A percentile compares a stretch with the other conserved stretches of the same genome.
Conservation (phyloP, 441 rosid species). For the Erysimum cheiri region DNA sequence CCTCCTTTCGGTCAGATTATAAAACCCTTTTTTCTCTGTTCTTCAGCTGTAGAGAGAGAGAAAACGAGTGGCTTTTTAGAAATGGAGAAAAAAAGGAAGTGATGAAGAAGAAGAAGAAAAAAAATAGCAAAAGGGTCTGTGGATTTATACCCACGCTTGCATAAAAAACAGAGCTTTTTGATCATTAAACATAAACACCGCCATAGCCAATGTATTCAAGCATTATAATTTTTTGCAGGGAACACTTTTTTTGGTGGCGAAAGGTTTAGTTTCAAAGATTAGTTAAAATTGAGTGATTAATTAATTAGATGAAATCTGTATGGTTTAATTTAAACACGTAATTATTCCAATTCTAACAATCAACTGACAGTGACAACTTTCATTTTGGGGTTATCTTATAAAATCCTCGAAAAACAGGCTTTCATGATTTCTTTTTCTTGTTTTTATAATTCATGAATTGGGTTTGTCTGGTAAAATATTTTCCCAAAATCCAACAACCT, state of each 20-base stretch:
- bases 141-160: conserved; percentile 99
- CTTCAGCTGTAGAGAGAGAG: conserved; percentile 42
- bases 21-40: conserved; percentile 37
- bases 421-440: conserved; percentile 30
- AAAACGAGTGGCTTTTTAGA: conserved; percentile 46
- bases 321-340: conserved; percentile 36
- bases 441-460: conserved; percentile 17
- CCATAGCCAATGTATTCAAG: conserved; percentile 56
- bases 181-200: conserved; percentile 84
- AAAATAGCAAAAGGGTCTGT: conserved; percentile 52
- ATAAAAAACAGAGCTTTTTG: conserved; percentile 86
- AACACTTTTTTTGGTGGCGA: neutral
- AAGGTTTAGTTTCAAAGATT: conserved; percentile 6
- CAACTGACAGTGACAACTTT: conserved; percentile 90
- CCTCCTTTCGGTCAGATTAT: conserved; percentile 47
- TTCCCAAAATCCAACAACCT: conserved; percentile 4
- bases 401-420: conserved; percentile 56
- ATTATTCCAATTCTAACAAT: conserved; percentile 52
- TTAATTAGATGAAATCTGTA: neutral
- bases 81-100: conserved; percentile 36
- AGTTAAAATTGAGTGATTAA: neutral
- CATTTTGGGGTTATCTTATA: conserved; percentile 46
- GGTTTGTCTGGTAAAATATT: conserved; percentile 20
- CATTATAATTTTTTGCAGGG: conserved; percentile 47
- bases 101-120: conserved; percentile 31